Conservation (phyloP, 331 rosid species). For the Acacia pycnantha region DNA sequence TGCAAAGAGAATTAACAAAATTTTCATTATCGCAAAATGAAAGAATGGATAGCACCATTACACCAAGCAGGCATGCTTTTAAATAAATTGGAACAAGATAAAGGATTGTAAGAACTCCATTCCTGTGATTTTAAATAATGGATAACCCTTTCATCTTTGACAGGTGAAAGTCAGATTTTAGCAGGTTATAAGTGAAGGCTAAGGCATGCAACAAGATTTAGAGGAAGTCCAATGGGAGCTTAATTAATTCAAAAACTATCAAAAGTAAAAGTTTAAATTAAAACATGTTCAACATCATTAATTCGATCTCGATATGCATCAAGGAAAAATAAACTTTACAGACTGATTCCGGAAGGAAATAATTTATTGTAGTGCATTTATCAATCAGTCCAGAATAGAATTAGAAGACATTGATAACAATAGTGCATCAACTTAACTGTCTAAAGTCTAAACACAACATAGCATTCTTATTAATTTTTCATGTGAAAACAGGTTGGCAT, state of each 20-base stretch:
- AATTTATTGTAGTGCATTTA: background rate
- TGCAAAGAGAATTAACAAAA: conserved; percentile 30
- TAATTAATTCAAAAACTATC: background rate
- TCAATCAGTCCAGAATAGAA: conserved; percentile 7
- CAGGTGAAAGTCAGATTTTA: background rate
- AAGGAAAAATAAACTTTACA: background rate
- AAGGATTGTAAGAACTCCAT: background rate
- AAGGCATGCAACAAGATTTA: conserved; percentile 13
- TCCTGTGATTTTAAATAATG: background rate
- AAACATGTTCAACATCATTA: background rate
- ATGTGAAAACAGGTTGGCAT: background rate
- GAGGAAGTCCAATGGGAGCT: background rate
- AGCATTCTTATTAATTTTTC: conserved; percentile 3
- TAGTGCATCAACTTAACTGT: background rate
- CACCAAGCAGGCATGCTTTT: conserved; percentile 4
- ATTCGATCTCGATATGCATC: background rate
- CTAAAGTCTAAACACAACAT: background rate
- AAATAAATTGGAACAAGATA: conserved; percentile 13
- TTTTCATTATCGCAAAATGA: background rate
- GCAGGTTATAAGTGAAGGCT: conserved; percentile 6
- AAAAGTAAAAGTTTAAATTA: background rate
- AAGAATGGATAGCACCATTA: conserved; percentile 8
- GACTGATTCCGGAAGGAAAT: conserved; percentile 1
- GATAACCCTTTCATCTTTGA: background rate
- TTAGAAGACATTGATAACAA: conserved; percentile 1